Evolutionary conservation across 2,329 filamentous ascomycete genomes (phyloP), one percentile per base, ranked within the genome.

Genomic region (Aureobasidium sp.): DNA sequence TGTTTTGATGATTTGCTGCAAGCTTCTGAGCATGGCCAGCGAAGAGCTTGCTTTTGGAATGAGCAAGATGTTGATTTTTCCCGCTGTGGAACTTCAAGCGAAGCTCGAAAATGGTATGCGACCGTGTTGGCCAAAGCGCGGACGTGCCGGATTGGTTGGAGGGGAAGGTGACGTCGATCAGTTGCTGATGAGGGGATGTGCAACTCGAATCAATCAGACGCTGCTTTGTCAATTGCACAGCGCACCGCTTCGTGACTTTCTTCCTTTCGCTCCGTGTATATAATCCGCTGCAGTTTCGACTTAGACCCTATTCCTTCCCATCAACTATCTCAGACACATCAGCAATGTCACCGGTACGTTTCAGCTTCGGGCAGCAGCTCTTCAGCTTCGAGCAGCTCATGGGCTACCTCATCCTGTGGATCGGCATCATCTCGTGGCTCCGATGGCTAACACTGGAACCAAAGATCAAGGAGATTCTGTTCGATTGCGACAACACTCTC

Each of bases 401-500:
- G 25, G 51, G 51, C 51, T 55, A 55, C 38, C 17, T 55, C 38
- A 23, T 55, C 27, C 25, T 42, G 51, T 43, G 38, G 51, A 42
- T 33, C 51, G 13, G 35, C 38, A 42, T 43, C 38, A 35, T 35
- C 21, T 11, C 13, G n/a, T 45, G 40, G 40, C 38, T 57, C 2
- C 29, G 31, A 25, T 35, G 29, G 40, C 55, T 58, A 31, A 49
- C 43, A n/a, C 55, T 23, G 40, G 21, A 53, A 17, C 31, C 13
- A 51, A 37, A 72, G 70, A 74, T 75, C 71, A 78, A 77, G 66
- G 76, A 78, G 71, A 76, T 79, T 69, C 76, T 79, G 65, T 76
- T 80, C 72, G 78, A 80, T 74, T 80, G 81, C 75, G 79, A 96
- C 83, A 96, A 96, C 82, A 96, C 91, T 65, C 89, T 96, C 73